A percentile compares a stretch with the other conserved stretches of the same genome.
These are phyloP conservation scores for Backusella liffmaniae DNA, from an alignment of 192 early-diverging fungal genomes.

Conservation along the genomic window DNA sequence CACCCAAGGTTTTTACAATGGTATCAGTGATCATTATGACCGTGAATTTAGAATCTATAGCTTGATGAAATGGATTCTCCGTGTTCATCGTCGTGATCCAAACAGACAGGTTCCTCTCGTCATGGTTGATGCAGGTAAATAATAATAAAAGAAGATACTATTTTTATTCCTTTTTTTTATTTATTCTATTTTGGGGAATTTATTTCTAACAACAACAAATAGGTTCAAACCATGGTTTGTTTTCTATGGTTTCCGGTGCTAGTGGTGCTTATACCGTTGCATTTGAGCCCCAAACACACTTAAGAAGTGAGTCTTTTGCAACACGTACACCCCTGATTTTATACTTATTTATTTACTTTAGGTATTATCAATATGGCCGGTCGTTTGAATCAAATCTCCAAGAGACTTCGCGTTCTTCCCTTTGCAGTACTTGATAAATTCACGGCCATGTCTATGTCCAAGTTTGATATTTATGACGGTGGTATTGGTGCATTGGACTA, in stretches of 20 bases:
- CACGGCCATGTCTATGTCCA: constrained; percentile 27
- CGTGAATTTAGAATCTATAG: constrained; percentile 36
- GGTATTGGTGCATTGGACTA: constrained; percentile 30
- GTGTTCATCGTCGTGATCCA: constrained; percentile 34
- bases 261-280: constrained; percentile 36
- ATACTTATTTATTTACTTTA: neutral
- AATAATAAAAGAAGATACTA: neutral
- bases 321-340: neutral
- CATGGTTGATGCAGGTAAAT: constrained; percentile 38
- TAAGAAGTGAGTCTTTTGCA: constrained; percentile 22
- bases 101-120: constrained; percentile 25
- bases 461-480: constrained; percentile 28
- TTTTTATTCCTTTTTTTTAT: neutral
- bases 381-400: constrained; percentile 26
- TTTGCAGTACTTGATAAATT: constrained; percentile 38
- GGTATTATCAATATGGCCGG: constrained; percentile 34
- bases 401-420: constrained; percentile 29
- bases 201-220: neutral
- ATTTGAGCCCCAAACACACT: constrained; percentile 38
- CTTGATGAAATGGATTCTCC: constrained; percentile 40
- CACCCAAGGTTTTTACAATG: constrained; percentile 15
- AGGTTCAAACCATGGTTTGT: constrained; percentile 40
- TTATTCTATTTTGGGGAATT: too few relatives aligned
- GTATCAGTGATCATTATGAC: constrained; percentile 27
- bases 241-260: constrained; percentile 37